phyloP scores from a whole-genome alignment of 2,329 filamentous ascomycete genomes.

The Xylaria sp. region DNA sequence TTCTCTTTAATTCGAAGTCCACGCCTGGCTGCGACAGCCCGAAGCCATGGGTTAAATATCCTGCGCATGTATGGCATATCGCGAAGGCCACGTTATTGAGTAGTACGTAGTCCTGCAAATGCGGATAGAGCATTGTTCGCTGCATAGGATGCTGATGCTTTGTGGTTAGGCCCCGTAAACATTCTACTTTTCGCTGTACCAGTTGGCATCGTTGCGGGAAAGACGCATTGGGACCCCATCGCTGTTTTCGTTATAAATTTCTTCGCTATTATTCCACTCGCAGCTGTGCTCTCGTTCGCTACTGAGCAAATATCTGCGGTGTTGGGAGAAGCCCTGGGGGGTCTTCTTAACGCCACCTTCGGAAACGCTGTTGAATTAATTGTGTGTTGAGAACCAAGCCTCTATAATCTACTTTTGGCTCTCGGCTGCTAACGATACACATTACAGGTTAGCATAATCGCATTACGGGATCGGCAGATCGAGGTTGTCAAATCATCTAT shows the following conservation, averaged over 20 bases:
- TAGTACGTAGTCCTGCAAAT: slow-evolving; percentile 57
- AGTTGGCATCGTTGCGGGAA: slow-evolving; percentile 74
- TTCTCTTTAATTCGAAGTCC: slow-evolving; percentile 61
- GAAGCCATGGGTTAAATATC: slow-evolving; percentile 57
- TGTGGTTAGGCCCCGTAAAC: slow-evolving; percentile 67
- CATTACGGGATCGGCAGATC: slow-evolving; percentile 84
- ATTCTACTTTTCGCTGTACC: slow-evolving; percentile 78
- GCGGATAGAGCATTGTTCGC: neutral
- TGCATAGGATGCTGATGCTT: slow-evolving; percentile 33
- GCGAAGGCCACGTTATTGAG: slow-evolving; percentile 67
- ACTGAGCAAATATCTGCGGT: slow-evolving; percentile 80
- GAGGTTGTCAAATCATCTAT: slow-evolving; percentile 98
- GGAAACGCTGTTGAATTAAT: slow-evolving; percentile 84
- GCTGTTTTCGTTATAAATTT: slow-evolving; percentile 82
- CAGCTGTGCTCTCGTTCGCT: slow-evolving; percentile 78
- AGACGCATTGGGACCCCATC: slow-evolving; percentile 69
- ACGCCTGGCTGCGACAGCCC: slow-evolving; percentile 64
- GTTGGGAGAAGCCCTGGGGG: slow-evolving; percentile 78
- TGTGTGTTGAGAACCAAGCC: slow-evolving; percentile 56
- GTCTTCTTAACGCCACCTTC: slow-evolving; percentile 79
- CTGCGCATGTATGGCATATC: slow-evolving; percentile 64
- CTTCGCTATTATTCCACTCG: slow-evolving; percentile 80
- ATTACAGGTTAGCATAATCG: slow-evolving; percentile 86
- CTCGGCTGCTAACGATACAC: slow-evolving; percentile 33
- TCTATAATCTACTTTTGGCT: slow-evolving; percentile 29